Conservation (phyloP, 2,329 filamentous ascomycete genomes). For the Stagonosporopsis tanaceti region DNA sequence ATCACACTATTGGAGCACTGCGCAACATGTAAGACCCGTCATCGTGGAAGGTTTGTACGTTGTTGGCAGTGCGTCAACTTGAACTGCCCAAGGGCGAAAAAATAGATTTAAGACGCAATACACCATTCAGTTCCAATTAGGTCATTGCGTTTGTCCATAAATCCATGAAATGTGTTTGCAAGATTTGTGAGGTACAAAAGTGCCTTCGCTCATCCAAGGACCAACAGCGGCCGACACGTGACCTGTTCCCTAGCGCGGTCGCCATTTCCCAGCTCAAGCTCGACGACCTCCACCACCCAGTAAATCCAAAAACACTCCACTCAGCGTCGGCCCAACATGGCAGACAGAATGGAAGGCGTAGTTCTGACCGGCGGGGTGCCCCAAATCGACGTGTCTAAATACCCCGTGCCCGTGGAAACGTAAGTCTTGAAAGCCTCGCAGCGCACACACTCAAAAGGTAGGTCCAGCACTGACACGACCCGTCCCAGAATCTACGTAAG, state of each 20-base stretch:
- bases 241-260: conserved; percentile 5
- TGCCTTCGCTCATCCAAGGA: neutral
- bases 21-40: neutral
- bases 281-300: neutral
- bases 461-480: conserved; percentile 9
- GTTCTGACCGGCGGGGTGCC: conserved; percentile 27
- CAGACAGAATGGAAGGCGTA: conserved; percentile 49
- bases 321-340: conserved; percentile 32
- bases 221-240: neutral
- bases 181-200: neutral
- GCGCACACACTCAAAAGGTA: conserved; percentile 6
- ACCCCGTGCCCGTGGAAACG: conserved; percentile 48
- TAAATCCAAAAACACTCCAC: neutral
- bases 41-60: neutral
- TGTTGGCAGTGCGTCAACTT: neutral
- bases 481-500: conserved; percentile 47
- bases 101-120: neutral
- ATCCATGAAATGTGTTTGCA: neutral
- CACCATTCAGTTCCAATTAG: neutral
- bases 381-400: conserved; percentile 41
- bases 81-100: neutral
- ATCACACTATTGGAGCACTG: neutral
- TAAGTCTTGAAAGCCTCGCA: conserved; percentile 28
- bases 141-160: no score
- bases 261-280: conserved; percentile 5